Conservation (phyloP, 805 yeast species). For the Starmerella stigmatis region DNA sequence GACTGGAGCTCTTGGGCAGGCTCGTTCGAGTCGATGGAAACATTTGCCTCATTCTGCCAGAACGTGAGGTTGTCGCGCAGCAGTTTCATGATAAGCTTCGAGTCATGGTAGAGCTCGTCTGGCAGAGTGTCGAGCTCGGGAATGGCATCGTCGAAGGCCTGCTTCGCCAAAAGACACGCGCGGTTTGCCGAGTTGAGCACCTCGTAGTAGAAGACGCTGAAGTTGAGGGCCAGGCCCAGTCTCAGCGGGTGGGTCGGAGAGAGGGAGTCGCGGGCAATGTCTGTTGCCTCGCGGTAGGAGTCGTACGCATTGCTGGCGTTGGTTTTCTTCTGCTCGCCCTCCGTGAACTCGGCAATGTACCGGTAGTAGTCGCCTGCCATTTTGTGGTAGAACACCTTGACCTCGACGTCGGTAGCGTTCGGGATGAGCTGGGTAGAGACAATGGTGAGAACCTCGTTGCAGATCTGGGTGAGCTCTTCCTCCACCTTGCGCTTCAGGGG, state of each 20-base stretch:
- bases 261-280: slow-evolving; percentile 90
- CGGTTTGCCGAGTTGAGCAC: slow-evolving; percentile 96
- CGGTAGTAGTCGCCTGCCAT: slow-evolving; percentile 99
- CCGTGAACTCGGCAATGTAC: slow-evolving; percentile 93
- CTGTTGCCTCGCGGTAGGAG: slow-evolving; percentile 91
- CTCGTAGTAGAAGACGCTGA: slow-evolving; percentile 96
- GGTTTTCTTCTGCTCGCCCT: slow-evolving; percentile 79
- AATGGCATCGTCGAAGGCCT: slow-evolving; percentile 97
- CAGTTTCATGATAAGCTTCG: slow-evolving; percentile 97
- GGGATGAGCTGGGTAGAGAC: slow-evolving; percentile 85
- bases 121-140: slow-evolving; percentile 96
- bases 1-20: background rate
- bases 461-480: slow-evolving; percentile 79
- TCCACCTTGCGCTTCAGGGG: slow-evolving; percentile 93
- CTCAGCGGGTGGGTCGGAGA: slow-evolving; percentile 99
- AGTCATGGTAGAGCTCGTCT: slow-evolving; percentile 97
- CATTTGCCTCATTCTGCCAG: slow-evolving; percentile 69
- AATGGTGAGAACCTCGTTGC: slow-evolving; percentile 85
- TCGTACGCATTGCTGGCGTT: slow-evolving; percentile 88
- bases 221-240: slow-evolving; percentile 93
- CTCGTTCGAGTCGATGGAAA: slow-evolving; percentile 10
- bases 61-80: slow-evolving; percentile 95
- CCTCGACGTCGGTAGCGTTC: slow-evolving; percentile 91
- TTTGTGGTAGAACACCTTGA: slow-evolving; percentile 95
- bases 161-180: slow-evolving; percentile 97